phyloP scores from a whole-genome alignment of 371 early-diverging fungal genomes.

The Rhizomucor pusillus region DNA sequence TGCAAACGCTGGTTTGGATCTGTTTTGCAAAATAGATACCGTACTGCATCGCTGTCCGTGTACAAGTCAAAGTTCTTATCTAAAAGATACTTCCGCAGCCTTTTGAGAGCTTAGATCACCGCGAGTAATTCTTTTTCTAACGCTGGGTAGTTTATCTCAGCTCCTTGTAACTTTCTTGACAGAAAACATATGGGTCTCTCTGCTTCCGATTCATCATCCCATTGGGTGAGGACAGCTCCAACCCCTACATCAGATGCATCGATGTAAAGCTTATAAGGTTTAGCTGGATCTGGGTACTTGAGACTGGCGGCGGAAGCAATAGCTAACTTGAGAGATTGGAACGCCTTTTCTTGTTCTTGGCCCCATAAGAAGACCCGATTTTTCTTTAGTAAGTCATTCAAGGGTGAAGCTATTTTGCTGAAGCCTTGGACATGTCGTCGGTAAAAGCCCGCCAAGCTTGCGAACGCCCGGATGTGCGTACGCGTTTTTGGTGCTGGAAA shows the following conservation, averaged over 20 bases:
- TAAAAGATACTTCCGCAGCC: constrained; percentile 2
- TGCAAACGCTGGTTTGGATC: constrained; percentile 5
- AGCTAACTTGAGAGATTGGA: not conserved
- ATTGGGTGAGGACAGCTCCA: constrained; percentile 1
- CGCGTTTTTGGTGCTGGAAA: not conserved
- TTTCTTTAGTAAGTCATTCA: not conserved
- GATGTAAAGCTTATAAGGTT: not conserved
- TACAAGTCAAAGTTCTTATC: constrained; percentile 1
- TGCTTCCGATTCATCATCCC: not conserved
- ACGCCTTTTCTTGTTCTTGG: not conserved
- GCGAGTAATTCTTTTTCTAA: constrained; percentile 9
- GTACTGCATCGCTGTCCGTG: constrained; percentile 3
- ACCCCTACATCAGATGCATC: constrained; percentile 10
- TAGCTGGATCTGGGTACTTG: constrained; percentile 1
- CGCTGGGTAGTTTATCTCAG: constrained; percentile 1
- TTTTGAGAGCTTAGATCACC: not conserved
- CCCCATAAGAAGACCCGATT: not conserved
- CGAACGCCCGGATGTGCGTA: constrained; percentile 3
- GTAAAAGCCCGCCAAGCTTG: constrained; percentile 1
- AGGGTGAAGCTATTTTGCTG: not conserved
- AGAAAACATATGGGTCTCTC: constrained; percentile 1
- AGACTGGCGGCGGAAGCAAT: not conserved
- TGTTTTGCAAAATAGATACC: constrained; percentile 2
- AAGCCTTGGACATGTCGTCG: not conserved
- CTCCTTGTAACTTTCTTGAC: constrained; percentile 4